These are phyloP conservation scores for Ogataea hybrid DNA, from an alignment of 1,139 yeast species.

Conservation along the genomic window DNA sequence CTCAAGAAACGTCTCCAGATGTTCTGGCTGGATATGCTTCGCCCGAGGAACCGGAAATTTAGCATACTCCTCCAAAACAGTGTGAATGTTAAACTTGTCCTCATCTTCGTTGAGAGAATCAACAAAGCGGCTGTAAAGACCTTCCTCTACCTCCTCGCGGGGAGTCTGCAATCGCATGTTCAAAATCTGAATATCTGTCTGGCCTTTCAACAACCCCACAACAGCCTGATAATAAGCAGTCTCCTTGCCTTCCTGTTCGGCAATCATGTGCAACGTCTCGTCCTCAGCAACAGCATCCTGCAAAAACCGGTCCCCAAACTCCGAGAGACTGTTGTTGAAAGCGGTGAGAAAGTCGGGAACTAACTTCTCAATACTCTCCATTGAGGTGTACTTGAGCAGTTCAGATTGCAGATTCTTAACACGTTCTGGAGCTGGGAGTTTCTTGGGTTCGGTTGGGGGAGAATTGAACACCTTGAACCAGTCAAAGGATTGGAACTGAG, in stretches of 20 bases:
- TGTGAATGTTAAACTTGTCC: conserved; percentile 5
- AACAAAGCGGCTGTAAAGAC: conserved; percentile 8
- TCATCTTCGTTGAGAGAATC: conserved; percentile 4
- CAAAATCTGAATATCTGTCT: conserved; percentile 12
- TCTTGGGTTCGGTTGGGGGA: neutral
- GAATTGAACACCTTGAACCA: conserved; percentile 15
- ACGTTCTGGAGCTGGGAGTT: conserved; percentile 1
- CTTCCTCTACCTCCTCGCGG: conserved; percentile 11
- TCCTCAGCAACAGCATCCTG: conserved; percentile 16
- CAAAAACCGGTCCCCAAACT: conserved; percentile 19
- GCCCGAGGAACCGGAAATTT: conserved; percentile 22
- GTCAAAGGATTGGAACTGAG: conserved; percentile 5
- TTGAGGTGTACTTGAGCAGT: conserved; percentile 12
- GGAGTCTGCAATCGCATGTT: conserved; percentile 12
- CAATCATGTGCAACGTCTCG: conserved; percentile 12
- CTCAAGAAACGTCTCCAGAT: conserved; percentile 21
- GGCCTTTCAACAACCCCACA: conserved; percentile 18
- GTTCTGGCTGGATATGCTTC: conserved; percentile 16
- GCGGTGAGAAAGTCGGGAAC: conserved; percentile 19
- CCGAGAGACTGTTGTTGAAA: conserved; percentile 8
- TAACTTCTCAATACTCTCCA: conserved; percentile 16
- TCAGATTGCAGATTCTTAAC: conserved; percentile 12
- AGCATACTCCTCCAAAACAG: conserved; percentile 15
- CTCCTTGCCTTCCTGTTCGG: conserved; percentile 13
- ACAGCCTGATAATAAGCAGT: conserved; percentile 20